Evolutionary conservation across 495 filamentous ascomycete species (phyloP).

Genomic region (Penicillium chermesinum): DNA sequence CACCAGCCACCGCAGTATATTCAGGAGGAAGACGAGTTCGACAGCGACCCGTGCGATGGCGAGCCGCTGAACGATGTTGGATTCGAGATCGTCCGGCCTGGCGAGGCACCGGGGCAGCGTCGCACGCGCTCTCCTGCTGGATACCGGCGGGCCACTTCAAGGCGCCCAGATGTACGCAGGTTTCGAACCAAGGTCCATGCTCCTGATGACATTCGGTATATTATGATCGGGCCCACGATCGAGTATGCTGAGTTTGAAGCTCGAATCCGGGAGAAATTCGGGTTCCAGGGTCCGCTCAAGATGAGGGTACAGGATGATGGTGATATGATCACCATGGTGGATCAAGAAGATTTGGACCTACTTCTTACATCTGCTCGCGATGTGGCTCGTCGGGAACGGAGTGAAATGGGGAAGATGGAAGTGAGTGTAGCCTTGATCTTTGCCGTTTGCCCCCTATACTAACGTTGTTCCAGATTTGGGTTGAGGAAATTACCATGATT

Average conservation of each 20-base stretch:
- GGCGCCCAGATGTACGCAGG: constrained; percentile 45
- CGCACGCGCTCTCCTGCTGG: constrained; percentile 28
- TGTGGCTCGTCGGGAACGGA: constrained; percentile 63
- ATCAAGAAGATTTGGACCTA: constrained; percentile 94
- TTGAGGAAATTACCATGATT: constrained; percentile 54
- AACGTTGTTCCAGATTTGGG: constrained; percentile 53
- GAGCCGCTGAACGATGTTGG: constrained; percentile 58
- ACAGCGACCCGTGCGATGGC: constrained; percentile 62
- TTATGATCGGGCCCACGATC: constrained; percentile 73
- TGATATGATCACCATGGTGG: constrained; percentile 94
- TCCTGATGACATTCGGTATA: constrained; percentile 84
- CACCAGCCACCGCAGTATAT: constrained; percentile 56
- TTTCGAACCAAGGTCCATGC: constrained; percentile 87
- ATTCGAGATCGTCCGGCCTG: constrained; percentile 68
- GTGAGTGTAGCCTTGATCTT: constrained; percentile 48
- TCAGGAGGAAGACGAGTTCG: constrained; percentile 67
- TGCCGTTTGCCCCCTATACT: constrained; percentile 5
- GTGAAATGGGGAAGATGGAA: constrained; percentile 93
- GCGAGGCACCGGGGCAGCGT: constrained; percentile 14
- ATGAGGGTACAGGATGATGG: constrained; percentile 83
- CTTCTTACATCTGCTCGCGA: constrained; percentile 62
- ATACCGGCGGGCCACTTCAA: constrained; percentile 26
- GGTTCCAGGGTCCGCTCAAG: constrained; percentile 62
- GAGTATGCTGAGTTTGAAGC: constrained; percentile 70
- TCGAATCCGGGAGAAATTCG: constrained; percentile 80